Percentiles rank a stretch among this genome's conserved stretches.
These are phyloP conservation scores for Pichia heedii DNA, from an alignment of 805 yeast species.

Conservation along the genomic window DNA sequence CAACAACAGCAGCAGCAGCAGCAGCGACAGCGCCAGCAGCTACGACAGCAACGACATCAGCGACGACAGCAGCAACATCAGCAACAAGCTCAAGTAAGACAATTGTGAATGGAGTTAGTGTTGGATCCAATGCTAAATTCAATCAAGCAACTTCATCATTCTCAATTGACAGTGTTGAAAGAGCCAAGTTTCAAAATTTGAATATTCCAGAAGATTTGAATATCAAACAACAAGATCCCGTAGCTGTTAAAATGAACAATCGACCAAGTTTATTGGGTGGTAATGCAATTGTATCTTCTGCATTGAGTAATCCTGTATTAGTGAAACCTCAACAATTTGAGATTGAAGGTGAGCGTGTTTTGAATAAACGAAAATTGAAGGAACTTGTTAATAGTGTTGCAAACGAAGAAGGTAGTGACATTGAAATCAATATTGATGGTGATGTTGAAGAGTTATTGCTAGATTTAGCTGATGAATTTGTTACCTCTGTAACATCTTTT, in stretches of 20 bases:
- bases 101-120: not conserved
- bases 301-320: slow-evolving; percentile 67
- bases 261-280: slow-evolving; percentile 86
- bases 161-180: not conserved
- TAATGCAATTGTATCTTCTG: slow-evolving; percentile 59
- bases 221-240: slow-evolving; percentile 58
- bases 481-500: slow-evolving; percentile 80
- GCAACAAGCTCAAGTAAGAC: no score
- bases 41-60: slow-evolving; percentile 1
- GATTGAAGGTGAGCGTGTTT: slow-evolving; percentile 68
- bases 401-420: slow-evolving; percentile 79
- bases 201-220: slow-evolving; percentile 65
- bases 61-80: not conserved
- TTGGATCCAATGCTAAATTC: not conserved
- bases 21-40: slow-evolving; percentile 12
- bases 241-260: slow-evolving; percentile 47
- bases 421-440: slow-evolving; percentile 85
- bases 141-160: not conserved
- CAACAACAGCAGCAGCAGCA: slow-evolving; percentile 7
- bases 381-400: slow-evolving; percentile 81
- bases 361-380: slow-evolving; percentile 80
- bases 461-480: slow-evolving; percentile 94
- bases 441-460: slow-evolving; percentile 87
- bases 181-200: slow-evolving; percentile 48
- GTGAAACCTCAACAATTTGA: slow-evolving; percentile 76